These are phyloP conservation scores for Erysimum cheiranthoides DNA, from an alignment of 345 rosid species.

Conservation along the genomic window DNA sequence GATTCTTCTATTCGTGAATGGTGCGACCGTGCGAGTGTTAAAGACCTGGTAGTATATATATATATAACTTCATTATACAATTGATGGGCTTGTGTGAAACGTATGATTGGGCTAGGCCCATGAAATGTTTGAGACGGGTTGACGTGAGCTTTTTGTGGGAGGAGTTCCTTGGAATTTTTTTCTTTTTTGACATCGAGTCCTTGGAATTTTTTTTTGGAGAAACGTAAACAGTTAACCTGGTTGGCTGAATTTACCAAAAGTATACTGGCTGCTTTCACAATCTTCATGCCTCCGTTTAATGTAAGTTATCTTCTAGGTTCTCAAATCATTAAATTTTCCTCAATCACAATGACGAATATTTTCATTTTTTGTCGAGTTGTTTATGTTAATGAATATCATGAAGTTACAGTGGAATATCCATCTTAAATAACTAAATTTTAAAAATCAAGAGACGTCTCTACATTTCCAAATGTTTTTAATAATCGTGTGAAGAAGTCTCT, in stretches of 20 bases:
- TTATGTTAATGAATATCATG: no score
- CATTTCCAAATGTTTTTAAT: neutral
- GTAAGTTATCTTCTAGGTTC: neutral
- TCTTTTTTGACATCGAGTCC: no score
- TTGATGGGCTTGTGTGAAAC: neutral
- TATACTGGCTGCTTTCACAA: no score
- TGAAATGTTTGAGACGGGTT: neutral
- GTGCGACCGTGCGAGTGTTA: no score
- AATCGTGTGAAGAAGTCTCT: conserved; percentile 8
- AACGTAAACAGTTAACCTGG: no score
- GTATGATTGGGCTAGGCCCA: neutral
- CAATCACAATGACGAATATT: no score
- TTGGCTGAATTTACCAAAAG: no score
- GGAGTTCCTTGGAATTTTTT: neutral
- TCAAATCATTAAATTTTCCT: neutral
- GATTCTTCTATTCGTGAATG: no score
- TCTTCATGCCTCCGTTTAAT: no score
- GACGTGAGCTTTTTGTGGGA: neutral
- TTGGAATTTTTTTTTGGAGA: neutral
- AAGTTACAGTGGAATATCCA: no score
- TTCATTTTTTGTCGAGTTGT: no score
- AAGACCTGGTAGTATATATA: no score
- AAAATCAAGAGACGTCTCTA: neutral
- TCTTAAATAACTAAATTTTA: neutral
- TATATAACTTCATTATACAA: neutral